Conservation (phyloP, 2,329 filamentous ascomycete species). For the Exserohilum turcica region DNA sequence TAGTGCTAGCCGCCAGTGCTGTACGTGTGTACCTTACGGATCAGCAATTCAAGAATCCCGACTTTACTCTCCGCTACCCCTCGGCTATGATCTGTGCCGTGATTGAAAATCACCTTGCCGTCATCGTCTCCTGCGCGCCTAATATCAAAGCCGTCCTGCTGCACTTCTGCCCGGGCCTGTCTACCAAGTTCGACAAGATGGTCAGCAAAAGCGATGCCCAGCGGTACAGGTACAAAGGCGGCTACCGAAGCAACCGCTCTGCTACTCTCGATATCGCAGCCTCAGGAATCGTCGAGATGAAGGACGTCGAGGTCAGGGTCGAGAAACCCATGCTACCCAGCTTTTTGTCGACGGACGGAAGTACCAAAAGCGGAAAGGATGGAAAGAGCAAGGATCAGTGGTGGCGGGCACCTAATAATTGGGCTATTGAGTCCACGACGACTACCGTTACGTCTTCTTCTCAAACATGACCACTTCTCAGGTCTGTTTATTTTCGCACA, state of each 20-base stretch:
- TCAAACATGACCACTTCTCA: not conserved
- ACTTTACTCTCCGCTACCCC: conserved; percentile 36
- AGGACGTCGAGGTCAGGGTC: conserved; percentile 5
- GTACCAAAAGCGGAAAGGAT: not conserved
- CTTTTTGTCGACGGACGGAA: not conserved
- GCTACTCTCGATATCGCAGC: conserved; percentile 8
- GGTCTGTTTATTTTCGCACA: not conserved
- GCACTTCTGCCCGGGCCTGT: conserved; percentile 31
- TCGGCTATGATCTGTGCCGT: conserved; percentile 42
- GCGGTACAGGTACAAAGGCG: not conserved
- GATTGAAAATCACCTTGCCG: conserved; percentile 46
- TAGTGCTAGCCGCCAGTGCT: conserved; percentile 39
- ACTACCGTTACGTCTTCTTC: not conserved
- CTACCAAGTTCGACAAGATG: conserved; percentile 26
- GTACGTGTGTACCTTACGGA: conserved; percentile 35
- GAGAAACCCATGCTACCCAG: not conserved
- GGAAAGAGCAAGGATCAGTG: conserved; percentile 8
- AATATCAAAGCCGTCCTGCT: conserved; percentile 39
- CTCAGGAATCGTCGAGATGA: conserved; percentile 3
- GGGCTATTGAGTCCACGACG: conserved; percentile 9
- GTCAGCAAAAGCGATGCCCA: conserved; percentile 6
- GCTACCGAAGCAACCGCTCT: not conserved
- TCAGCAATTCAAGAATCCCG: conserved; percentile 25
- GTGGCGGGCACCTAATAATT: conserved; percentile 21
- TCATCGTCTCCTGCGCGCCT: conserved; percentile 45